Evolutionary conservation across 257 asterid species (phyloP).

Genomic region (Phtheirospermum japonicum): DNA sequence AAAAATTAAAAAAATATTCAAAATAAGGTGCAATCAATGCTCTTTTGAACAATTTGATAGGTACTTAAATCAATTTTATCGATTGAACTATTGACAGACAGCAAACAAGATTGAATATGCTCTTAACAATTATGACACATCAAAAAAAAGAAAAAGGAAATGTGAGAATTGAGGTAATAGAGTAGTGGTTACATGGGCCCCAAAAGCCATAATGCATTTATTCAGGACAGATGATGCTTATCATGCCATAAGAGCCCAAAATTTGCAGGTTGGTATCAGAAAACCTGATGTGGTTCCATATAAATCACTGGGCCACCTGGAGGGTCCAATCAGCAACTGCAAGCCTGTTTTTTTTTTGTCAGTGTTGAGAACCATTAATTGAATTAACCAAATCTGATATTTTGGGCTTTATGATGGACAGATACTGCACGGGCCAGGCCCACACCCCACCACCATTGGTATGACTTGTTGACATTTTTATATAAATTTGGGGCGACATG

Average conservation of each 20-base stretch:
- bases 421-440: conserved; percentile 30
- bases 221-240: conserved; percentile 7
- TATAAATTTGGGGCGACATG: conserved; percentile 9
- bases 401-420: conserved; percentile 33
- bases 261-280: conserved; percentile 25
- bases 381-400: conserved; percentile 31
- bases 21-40: no score
- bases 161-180: neutral
- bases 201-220: conserved; percentile 21
- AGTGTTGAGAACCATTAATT: conserved; percentile 22
- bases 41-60: no score
- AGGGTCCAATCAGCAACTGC: conserved; percentile 28
- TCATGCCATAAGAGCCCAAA: conserved; percentile 21
- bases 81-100: no score
- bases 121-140: neutral
- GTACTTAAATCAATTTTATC: no score
- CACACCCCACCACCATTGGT: conserved; percentile 25
- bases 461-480: neutral
- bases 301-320: conserved; percentile 33
- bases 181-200: conserved; percentile 19
- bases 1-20: no score
- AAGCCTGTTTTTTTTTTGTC: conserved; percentile 28
- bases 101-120: no score
- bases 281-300: conserved; percentile 9
- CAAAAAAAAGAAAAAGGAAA: neutral